Evolutionary conservation across 768 basidiomycete species (phyloP).

Genomic region (Calocybe indica): DNA sequence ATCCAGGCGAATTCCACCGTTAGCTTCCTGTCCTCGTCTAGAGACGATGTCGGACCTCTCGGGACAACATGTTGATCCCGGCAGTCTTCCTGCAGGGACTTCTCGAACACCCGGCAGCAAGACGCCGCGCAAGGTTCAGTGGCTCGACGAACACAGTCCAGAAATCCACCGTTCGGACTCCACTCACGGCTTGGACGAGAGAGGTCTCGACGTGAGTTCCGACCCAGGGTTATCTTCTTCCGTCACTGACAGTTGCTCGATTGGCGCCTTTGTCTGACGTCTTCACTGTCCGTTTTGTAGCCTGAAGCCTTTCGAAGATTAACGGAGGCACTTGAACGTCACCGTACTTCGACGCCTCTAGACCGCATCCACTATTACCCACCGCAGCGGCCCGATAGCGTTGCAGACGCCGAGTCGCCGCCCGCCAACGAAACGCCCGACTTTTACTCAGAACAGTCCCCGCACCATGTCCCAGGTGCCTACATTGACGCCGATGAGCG

Average conservation of each 20-base stretch:
- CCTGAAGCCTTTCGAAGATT: constrained; percentile 38
- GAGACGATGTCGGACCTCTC: too few relatives aligned
- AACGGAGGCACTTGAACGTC: constrained; percentile 44
- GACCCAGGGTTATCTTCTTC: constrained; percentile 2
- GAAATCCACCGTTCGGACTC: neutral
- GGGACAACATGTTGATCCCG: neutral
- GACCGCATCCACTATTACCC: constrained; percentile 24
- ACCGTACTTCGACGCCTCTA: constrained; percentile 23
- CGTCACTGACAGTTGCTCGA: constrained; percentile 3
- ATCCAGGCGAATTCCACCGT: too few relatives aligned
- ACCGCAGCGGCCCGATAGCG: constrained; percentile 12
- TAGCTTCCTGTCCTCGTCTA: too few relatives aligned
- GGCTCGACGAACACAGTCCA: constrained; percentile 27
- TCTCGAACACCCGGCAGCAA: constrained; percentile 25
- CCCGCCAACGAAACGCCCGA: constrained; percentile 9
- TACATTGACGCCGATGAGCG: constrained; percentile 61
- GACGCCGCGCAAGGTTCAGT: constrained; percentile 49
- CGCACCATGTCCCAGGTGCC: constrained; percentile 38
- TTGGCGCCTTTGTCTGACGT: neutral
- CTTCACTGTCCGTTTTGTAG: constrained; percentile 19
- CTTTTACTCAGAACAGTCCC: constrained; percentile 13
- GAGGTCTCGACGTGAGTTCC: constrained; percentile 43
- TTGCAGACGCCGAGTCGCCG: neutral
- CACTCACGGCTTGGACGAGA: constrained; percentile 46
- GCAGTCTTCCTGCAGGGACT: constrained; percentile 4